Evolutionary conservation across 1,139 yeast species (phyloP).

Genomic region (Debaryomyces robertsiae): DNA sequence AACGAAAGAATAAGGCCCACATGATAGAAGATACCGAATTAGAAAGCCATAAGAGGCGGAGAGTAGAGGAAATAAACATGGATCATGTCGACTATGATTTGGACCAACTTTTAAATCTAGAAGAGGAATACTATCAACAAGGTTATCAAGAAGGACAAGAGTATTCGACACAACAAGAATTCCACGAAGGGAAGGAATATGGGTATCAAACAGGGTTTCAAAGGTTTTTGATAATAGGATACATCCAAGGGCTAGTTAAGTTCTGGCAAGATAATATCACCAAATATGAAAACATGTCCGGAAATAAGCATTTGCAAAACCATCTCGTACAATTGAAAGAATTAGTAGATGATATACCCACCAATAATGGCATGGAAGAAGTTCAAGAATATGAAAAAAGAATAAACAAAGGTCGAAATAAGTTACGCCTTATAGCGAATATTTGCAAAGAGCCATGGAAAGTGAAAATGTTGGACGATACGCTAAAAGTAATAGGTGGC

Average conservation of each 20-base stretch:
- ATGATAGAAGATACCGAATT: constrained; percentile 1
- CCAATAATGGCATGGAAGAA: constrained; percentile 46
- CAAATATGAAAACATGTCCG: constrained; percentile 20
- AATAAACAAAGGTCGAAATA: constrained; percentile 52
- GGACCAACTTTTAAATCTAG: constrained; percentile 55
- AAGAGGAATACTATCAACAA: constrained; percentile 58
- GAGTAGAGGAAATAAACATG: constrained; percentile 10
- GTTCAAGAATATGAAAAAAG: constrained; percentile 51
- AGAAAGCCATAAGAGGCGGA: constrained; percentile 4
- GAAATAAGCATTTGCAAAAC: constrained; percentile 15
- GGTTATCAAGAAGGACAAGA: constrained; percentile 63
- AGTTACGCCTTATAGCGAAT: constrained; percentile 48
- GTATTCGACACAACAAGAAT: constrained; percentile 43
- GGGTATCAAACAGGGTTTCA: constrained; percentile 83
- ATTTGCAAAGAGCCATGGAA: constrained; percentile 39
- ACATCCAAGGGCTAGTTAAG: constrained; percentile 56
- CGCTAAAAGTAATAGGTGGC: constrained; percentile 44
- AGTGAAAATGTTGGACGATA: constrained; percentile 33
- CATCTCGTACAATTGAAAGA: constrained; percentile 35
- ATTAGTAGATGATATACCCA: constrained; percentile 28
- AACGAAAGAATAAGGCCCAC: background rate
- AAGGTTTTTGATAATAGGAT: constrained; percentile 64
- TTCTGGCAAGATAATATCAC: constrained; percentile 32
- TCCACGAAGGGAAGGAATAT: constrained; percentile 70
- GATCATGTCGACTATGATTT: constrained; percentile 32